Base-by-base conservation (phyloP, 495 filamentous ascomycete genomes). In the Podospora conica region DNA sequence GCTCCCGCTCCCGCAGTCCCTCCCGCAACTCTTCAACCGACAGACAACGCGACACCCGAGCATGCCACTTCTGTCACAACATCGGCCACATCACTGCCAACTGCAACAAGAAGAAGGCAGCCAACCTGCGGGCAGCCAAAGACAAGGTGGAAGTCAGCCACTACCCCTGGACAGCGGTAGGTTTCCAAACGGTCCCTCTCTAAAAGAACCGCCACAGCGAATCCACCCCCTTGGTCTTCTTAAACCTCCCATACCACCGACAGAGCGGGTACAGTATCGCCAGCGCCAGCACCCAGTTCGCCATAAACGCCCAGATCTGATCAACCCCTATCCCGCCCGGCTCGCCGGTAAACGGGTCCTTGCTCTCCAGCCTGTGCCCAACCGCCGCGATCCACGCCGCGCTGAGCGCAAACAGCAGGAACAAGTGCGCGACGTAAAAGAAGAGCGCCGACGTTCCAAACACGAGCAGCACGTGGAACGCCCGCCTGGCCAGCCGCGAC, bases 181-280 rank as follows among this genome's bases (percentile, higher is more conserved):
- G n/a, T n/a, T n/a, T n/a, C n/a, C n/a, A n/a, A n/a, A n/a, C n/a
- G n/a, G n/a, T n/a, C n/a, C n/a, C n/a, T n/a, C n/a, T 21, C 55
- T 76, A 75, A 66, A 78, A 76, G 66, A 76, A 75, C 33, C 74
- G 65, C 70, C 73, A 76, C 2, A 76, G 40, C n/a, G 74, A 76
- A 65, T 76, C 71, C 8, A 67, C 61, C 23, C 65, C 67, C 53
- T 67, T 70, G 6, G 61, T 65, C 60, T 64, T 71, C 66, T 76
- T 76, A 48, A 75, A 76, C 4, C 21, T 33, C 10, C 74, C 69
- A 62, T 76, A 76, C 69, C 70, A 74, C 27, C 40, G 58, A 29
- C 74, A 76, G 0, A 69, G 29, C 9, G 71, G 73, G 31, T 73
- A 76, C 70, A 76, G 28, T 1, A 75, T 61, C 3, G 62, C 68